These are phyloP conservation scores for Beta lomatogona DNA, from an alignment of 179 eudicot species.

Conservation along the genomic window DNA sequence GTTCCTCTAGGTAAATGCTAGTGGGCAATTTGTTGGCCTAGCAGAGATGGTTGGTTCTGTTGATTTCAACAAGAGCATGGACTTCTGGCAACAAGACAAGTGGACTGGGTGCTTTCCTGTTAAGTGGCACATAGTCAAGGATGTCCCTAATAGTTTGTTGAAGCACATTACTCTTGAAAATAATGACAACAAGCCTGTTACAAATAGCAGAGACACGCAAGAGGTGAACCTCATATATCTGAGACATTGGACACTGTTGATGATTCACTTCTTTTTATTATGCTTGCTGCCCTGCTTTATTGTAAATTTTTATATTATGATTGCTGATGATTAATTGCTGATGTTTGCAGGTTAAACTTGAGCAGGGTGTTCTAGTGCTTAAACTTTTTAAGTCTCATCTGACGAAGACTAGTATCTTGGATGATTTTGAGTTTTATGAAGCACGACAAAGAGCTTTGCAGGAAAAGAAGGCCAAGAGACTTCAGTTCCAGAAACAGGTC, in stretches of 20 bases:
- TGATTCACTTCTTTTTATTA: background rate
- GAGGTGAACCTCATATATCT: conserved; percentile 51
- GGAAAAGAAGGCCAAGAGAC: conserved; percentile 85
- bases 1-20: conserved; percentile 69
- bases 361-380: conserved; percentile 73
- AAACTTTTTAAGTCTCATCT: conserved; percentile 72
- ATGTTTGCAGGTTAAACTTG: conserved; percentile 70
- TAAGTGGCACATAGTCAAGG: conserved; percentile 97
- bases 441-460: conserved; percentile 72
- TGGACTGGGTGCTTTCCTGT: conserved; percentile 93
- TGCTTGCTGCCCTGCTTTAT: background rate
- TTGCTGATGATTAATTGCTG: conserved; percentile 7
- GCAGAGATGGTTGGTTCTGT: conserved; percentile 95
- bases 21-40: conserved; percentile 96
- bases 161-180: conserved; percentile 85
- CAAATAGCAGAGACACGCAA: conserved; percentile 97
- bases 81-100: conserved; percentile 98
- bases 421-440: conserved; percentile 90
- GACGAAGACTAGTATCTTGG: conserved; percentile 74
- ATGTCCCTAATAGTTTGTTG: conserved; percentile 83
- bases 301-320: background rate
- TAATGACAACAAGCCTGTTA: conserved; percentile 91
- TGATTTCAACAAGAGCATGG: conserved; percentile 81
- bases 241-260: background rate
- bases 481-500: conserved; percentile 73